Conservation (phyloP, 352 stramenopile genomes). For the Phytopythium montanum region DNA sequence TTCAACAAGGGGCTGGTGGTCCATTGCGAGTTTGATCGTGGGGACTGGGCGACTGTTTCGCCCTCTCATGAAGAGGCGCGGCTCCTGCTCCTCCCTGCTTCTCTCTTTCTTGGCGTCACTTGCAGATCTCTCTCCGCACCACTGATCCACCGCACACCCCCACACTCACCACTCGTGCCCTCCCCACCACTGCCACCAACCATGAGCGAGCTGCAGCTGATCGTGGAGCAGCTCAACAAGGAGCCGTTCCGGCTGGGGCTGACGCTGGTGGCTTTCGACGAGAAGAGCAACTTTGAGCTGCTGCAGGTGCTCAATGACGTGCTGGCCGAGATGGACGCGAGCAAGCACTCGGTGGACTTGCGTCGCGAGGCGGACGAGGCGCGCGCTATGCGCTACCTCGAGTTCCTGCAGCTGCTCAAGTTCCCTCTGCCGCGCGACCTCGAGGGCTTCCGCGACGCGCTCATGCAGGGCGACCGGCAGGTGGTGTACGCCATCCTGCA, state of each 20-base stretch:
- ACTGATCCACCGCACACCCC: not conserved
- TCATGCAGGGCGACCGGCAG: conserved; percentile 79
- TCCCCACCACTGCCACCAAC: not conserved
- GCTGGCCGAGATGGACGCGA: conserved; percentile 83
- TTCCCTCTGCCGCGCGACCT: conserved; percentile 80
- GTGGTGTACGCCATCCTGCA: conserved; percentile 92
- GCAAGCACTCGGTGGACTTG: conserved; percentile 82
- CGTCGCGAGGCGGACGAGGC: conserved; percentile 77
- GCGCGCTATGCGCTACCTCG: conserved; percentile 77
- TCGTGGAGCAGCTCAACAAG: conserved; percentile 93
- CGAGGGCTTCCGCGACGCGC: conserved; percentile 69
- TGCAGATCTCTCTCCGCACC: not conserved
- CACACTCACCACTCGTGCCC: not conserved
- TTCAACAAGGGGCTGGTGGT: not conserved
- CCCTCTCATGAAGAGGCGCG: not conserved
- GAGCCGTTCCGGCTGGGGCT: conserved; percentile 89
- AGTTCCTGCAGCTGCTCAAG: conserved; percentile 94
- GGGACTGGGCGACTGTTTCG: not conserved
- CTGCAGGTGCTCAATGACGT: conserved; percentile 94
- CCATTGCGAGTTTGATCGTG: not conserved
- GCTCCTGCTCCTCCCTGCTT: not conserved
- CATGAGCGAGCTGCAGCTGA: conserved; percentile 91
- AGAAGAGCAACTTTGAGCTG: conserved; percentile 92
- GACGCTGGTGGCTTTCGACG: conserved; percentile 91
- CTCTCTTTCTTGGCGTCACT: not conserved